Base-by-base conservation (phyloP, 192 early-diverging fungal species). In the Backusella tuberculispora region DNA sequence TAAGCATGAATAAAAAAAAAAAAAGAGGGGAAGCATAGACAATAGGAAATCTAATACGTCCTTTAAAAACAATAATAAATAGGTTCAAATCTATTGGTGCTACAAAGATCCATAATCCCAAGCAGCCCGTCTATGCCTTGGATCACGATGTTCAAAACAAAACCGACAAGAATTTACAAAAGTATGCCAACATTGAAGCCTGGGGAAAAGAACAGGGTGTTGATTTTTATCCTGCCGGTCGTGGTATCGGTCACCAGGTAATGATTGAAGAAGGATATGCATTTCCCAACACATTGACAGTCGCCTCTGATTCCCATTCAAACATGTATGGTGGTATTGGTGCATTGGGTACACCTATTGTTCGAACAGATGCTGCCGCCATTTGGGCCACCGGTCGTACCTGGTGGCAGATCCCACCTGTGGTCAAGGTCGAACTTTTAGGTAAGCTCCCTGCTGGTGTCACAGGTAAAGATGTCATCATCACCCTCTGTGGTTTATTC, bases 291-390 rank as follows among this genome's bases (percentile, higher is more conserved):
- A 92, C 96, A 10, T 89, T 99, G 84, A 94, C 95, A 24, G 97
- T 99, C 5, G 98, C 96, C 1, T 97, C 95, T 1, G 98, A 99
- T 82, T 99, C 98, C 7, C 98, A 99, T 78, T 98, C 98, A 5
- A 99, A 99, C 85, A 99, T 98, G 95, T 99, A 99, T 82, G 98
- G 98, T 46, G 98, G 97, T 75, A 92, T 99, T 73, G 96, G 96
- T 41, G 89, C 90, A 63, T 84, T 99, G 66, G 98, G 98, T 45
- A 98, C 98, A 29, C 98, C 98, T 19, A 93, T 99, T 65, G 98
- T 99, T 44, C 90, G 98, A 37, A 99, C 98, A 7, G 98, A 99
- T 77, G 98, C 98, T 0, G 98, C 98, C 0, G 94, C 98, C 1
- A 95, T 99, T 71, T 99, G 98, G 98, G 96, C 98, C 5, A 98